Base-by-base conservation (phyloP, 352 stramenopile species). In the Phytophthora fragariae region DNA sequence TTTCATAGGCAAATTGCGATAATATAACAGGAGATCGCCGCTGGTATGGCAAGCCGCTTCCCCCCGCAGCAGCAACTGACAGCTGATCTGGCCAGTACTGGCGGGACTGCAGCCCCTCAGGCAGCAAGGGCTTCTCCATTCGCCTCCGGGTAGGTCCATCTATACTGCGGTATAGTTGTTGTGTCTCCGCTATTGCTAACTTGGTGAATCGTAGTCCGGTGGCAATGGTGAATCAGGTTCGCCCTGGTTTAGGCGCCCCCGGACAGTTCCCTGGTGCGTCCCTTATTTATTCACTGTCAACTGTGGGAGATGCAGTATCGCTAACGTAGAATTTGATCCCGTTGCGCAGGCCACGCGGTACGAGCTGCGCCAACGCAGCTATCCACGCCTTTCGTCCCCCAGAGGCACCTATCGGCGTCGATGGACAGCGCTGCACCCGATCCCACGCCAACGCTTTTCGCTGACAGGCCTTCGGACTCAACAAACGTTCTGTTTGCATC, bases 291-390 rank as follows among this genome's bases (percentile, higher is more conserved):
- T 71, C 19, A 24, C 21, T 46, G 24, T 19, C 24, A 41, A 15
- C 35, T 37, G n/a, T 33, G 17, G 39, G 37, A 6, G 12, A 8
- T 53, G 11, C 19, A 31, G 12, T 68, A 35, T 53, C 46, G 8
- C n/a, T 67, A 17, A 65, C 39, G 3, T 31, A 50, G 4, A 39
- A 15, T 3, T 63, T 62, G 8, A 55, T 11, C 33, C 70, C 46
- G 24, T 24, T 50, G 21, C 46, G 15, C 31, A 89, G 84, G 79
- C 15, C 68, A 80, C 49, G 75, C 79, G 1, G 76, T 86, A 37
- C 81, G 81, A 15, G 53, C 80, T 33, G 73, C 79, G 5, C 83
- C 81, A 31, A 90, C 83, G 46, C 85, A 92, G 58, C 62, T 92
- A 35, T 82, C 85, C 3, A 92, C 85, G 19, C 85, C 85, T 6